phyloP scores from a whole-genome alignment of 1,139 yeast genomes.

The Hemisphaericaspora lyxosophila region DNA sequence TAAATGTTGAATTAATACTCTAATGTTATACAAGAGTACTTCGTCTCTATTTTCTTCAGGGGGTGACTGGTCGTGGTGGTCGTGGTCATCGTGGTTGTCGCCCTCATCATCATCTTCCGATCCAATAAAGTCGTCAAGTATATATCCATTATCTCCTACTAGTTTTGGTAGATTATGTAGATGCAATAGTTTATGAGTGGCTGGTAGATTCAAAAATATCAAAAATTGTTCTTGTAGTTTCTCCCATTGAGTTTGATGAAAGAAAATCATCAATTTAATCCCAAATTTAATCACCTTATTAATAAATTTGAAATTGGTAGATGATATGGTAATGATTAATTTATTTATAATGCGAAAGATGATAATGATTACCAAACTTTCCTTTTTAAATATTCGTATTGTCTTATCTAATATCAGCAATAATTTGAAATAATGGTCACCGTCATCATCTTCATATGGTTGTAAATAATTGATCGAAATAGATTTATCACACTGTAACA shows the following conservation, averaged over 20 bases:
- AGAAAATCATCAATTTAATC: slow-evolving; percentile 24
- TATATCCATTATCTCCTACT: slow-evolving; percentile 9
- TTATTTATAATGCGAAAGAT: slow-evolving; percentile 40
- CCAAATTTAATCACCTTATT: slow-evolving; percentile 34
- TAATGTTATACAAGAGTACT: slow-evolving; percentile 20
- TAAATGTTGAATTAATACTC: slow-evolving; percentile 24
- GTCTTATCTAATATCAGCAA: slow-evolving; percentile 23
- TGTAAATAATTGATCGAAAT: slow-evolving; percentile 24
- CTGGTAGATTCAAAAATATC: slow-evolving; percentile 35
- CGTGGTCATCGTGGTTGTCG: slow-evolving; percentile 5
- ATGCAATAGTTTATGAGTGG: slow-evolving; percentile 18
- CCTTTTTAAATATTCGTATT: slow-evolving; percentile 20
- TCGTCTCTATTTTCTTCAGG: slow-evolving; percentile 8
- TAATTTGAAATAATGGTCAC: slow-evolving; percentile 22
- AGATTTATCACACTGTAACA: slow-evolving; percentile 29
- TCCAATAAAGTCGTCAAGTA: slow-evolving; percentile 6
- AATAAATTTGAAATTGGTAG: slow-evolving; percentile 31
- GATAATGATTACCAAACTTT: slow-evolving; percentile 21
- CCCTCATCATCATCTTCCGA: slow-evolving; percentile 8
- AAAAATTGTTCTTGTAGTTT: slow-evolving; percentile 34
- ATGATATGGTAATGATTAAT: slow-evolving; percentile 30
- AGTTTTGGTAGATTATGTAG: slow-evolving; percentile 12
- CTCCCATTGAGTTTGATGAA: slow-evolving; percentile 31
- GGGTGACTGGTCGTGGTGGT: neutral
- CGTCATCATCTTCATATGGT: slow-evolving; percentile 14